Conservation (phyloP, 176 grass and related monocot species). For the Secale cereale region DNA sequence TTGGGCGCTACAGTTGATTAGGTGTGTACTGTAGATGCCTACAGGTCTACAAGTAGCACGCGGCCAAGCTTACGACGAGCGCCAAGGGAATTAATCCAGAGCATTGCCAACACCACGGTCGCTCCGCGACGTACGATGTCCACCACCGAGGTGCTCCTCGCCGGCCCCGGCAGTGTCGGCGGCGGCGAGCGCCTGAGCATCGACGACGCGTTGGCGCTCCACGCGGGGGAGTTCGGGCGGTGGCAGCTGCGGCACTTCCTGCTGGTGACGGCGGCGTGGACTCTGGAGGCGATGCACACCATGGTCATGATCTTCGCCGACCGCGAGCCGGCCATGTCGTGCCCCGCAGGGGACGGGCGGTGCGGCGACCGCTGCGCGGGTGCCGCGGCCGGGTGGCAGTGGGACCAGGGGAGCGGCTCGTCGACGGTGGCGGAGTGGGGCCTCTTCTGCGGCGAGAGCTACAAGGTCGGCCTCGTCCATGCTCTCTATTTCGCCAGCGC, state of each 20-base stretch:
- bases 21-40: no score
- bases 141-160: constrained; percentile 37
- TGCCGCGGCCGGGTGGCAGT: constrained; percentile 39
- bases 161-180: no score
- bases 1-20: no score
- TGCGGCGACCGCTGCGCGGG: constrained; percentile 40
- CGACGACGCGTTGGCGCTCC: constrained; percentile 55
- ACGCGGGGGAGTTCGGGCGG: constrained; percentile 81
- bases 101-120: neutral
- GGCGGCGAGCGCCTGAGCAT: constrained; percentile 39
- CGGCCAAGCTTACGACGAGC: no score
- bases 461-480: constrained; percentile 86
- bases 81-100: no score
- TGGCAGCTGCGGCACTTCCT: constrained; percentile 98
- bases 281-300: constrained; percentile 82
- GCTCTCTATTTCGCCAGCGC: constrained; percentile 67
- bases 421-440: constrained; percentile 82
- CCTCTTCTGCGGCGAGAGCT: constrained; percentile 59
- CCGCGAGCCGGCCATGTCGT: constrained; percentile 43
- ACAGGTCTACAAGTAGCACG: no score
- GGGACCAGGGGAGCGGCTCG: constrained; percentile 32
- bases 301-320: constrained; percentile 97
- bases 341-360: neutral
- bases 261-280: constrained; percentile 65
- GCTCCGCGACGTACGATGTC: constrained; percentile 16